Conservation (phyloP, 805 yeast genomes). For the Barnettozyma siamensis region DNA sequence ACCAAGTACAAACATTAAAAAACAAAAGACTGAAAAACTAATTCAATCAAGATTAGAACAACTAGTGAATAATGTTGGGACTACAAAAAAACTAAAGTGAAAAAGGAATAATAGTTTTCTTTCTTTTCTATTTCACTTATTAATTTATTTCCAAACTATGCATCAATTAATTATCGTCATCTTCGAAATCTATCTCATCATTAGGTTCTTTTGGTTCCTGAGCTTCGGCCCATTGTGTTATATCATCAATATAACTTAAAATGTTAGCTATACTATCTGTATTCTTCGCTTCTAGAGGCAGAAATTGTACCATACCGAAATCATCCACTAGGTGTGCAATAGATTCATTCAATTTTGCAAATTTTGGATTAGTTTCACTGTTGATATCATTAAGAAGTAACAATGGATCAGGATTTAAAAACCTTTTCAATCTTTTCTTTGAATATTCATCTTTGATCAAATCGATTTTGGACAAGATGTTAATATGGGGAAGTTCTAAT, state of each 20-base stretch:
- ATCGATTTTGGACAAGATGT: slow-evolving; percentile 82
- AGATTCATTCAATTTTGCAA: slow-evolving; percentile 64
- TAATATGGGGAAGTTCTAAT: slow-evolving; percentile 90
- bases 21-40: slow-evolving; percentile 11
- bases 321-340: slow-evolving; percentile 93
- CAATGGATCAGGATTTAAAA: slow-evolving; percentile 87
- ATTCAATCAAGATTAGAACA: slow-evolving; percentile 20
- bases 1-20: slow-evolving; percentile 8
- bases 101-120: slow-evolving; percentile 2
- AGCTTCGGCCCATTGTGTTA: slow-evolving; percentile 94
- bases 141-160: too few relatives aligned
- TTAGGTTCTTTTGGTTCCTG: slow-evolving; percentile 97
- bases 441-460: slow-evolving; percentile 74
- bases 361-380: slow-evolving; percentile 52
- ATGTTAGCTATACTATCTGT: slow-evolving; percentile 77
- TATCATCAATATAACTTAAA: slow-evolving; percentile 88
- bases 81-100: slow-evolving; percentile 10
- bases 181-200: slow-evolving; percentile 66
- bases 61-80: slow-evolving; percentile 17
- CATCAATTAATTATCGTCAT: slow-evolving; percentile 40
- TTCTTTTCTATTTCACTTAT: too few relatives aligned
- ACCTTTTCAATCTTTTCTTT: slow-evolving; percentile 72
- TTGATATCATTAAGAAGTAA: slow-evolving; percentile 49
- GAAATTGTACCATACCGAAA: slow-evolving; percentile 96
- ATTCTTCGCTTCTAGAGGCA: slow-evolving; percentile 78